Evolutionary conservation across 495 filamentous ascomycete species (phyloP).

Genomic region (Trichocladium uniseriatum): DNA sequence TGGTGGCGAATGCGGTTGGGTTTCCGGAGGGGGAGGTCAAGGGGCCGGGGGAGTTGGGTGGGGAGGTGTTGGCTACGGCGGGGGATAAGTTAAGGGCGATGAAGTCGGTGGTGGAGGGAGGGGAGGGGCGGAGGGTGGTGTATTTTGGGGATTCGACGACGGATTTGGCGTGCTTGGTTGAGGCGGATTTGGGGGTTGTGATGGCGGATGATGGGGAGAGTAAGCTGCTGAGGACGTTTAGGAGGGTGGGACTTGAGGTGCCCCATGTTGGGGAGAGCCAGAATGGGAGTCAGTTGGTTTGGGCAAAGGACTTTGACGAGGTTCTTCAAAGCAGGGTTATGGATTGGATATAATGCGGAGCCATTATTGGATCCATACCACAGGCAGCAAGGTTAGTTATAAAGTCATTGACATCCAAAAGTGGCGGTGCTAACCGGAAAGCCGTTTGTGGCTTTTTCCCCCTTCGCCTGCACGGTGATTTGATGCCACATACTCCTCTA

Average conservation of each 20-base stretch:
- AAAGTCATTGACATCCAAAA: too few relatives aligned
- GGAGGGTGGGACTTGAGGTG: slow-evolving; percentile 29
- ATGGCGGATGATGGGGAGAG: slow-evolving; percentile 29
- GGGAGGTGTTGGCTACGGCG: slow-evolving; percentile 15
- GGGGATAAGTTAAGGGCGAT: slow-evolving; percentile 21
- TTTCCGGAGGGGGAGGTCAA: slow-evolving; percentile 23
- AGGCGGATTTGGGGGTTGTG: slow-evolving; percentile 28
- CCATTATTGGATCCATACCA: too few relatives aligned
- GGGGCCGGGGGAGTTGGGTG: slow-evolving; percentile 25
- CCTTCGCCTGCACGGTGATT: too few relatives aligned
- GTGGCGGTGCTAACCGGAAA: too few relatives aligned
- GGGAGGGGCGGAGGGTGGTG: slow-evolving; percentile 8
- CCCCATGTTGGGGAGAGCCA: slow-evolving; percentile 20
- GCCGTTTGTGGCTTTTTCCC: too few relatives aligned
- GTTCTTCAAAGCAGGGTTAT: slow-evolving; percentile 13
- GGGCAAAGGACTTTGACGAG: slow-evolving; percentile 26
- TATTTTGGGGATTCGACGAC: slow-evolving; percentile 31
- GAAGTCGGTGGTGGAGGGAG: not conserved
- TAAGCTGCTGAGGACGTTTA: slow-evolving; percentile 27
- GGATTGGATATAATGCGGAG: slow-evolving; percentile 5
- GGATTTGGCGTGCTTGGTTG: slow-evolving; percentile 31
- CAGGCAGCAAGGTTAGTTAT: too few relatives aligned
- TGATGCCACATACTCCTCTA: too few relatives aligned
- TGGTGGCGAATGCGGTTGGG: slow-evolving; percentile 25
- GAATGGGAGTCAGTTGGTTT: slow-evolving; percentile 10